Evolutionary conservation across 805 yeast species (phyloP).

Genomic region (Saturnispora silvae): DNA sequence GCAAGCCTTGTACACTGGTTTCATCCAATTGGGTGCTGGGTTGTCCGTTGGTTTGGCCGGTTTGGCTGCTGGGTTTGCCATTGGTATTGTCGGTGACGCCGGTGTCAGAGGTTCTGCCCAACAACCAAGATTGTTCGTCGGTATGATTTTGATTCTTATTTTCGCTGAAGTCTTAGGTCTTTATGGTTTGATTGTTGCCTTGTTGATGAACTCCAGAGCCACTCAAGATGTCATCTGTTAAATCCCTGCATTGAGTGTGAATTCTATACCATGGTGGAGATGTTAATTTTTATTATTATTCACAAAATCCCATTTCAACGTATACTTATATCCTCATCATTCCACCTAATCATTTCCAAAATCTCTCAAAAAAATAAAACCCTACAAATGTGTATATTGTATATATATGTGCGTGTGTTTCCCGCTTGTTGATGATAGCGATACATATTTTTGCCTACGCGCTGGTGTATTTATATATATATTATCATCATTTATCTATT

Average conservation of each 20-base stretch:
- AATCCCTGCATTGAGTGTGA: slow-evolving; percentile 10
- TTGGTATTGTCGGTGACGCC: slow-evolving; percentile 98
- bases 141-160: slow-evolving; percentile 96
- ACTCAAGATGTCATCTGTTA: slow-evolving; percentile 82
- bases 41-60: slow-evolving; percentile 95
- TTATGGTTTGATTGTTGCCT: slow-evolving; percentile 94
- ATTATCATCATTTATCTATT: no score
- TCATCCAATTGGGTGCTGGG: slow-evolving; percentile 97
- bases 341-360: no score
- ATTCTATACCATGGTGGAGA: no score
- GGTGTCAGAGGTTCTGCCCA: slow-evolving; percentile 98
- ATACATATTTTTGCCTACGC: no score
- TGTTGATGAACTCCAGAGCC: slow-evolving; percentile 95
- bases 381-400: no score
- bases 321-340: no score
- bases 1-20: slow-evolving; percentile 93
- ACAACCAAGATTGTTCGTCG: slow-evolving; percentile 96
- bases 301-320: no score
- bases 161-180: slow-evolving; percentile 98
- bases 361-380: no score
- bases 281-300: no score
- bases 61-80: slow-evolving; percentile 97
- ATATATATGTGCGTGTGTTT: no score
- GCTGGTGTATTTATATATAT: no score
- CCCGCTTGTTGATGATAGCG: no score